A percentile compares a stretch with the other conserved stretches of the same genome.
Evolutionary conservation across 306 rosid species (phyloP).

Genomic region (Geum urbanum): DNA sequence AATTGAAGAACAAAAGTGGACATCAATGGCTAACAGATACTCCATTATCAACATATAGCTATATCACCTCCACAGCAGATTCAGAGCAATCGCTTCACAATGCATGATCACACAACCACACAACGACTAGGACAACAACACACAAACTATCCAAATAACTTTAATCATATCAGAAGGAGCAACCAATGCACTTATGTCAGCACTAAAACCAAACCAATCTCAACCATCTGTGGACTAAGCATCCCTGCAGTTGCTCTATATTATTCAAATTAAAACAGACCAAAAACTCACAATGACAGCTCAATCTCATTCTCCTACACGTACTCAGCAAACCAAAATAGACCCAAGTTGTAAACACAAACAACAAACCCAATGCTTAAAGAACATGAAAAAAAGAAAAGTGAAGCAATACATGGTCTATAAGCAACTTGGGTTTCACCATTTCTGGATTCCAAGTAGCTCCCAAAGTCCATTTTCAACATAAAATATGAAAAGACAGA

Average conservation of each 20-base stretch:
- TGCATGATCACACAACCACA: background rate
- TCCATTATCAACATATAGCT: background rate
- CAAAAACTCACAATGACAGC: background rate
- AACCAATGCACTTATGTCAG: background rate
- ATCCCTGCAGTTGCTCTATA: background rate
- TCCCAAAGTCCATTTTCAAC: conserved; percentile 42
- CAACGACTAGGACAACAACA: background rate
- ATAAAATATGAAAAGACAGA: background rate
- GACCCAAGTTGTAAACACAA: background rate
- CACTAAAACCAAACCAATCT: background rate
- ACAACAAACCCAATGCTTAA: background rate
- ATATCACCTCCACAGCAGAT: background rate
- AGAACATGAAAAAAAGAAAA: background rate
- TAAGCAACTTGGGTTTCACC: conserved; percentile 20
- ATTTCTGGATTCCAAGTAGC: conserved; percentile 42
- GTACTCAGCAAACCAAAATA: conserved; percentile 8
- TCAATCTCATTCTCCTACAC: background rate
- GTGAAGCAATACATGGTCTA: conserved; percentile 31
- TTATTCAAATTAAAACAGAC: background rate
- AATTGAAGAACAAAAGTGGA: no score
- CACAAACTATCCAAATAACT: background rate
- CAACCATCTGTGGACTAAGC: background rate
- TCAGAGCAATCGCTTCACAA: background rate
- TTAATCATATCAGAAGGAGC: background rate
- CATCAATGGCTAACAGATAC: background rate